Evolutionary conservation across 106 monocot species (phyloP).

Genomic region (Allium fistulosum): DNA sequence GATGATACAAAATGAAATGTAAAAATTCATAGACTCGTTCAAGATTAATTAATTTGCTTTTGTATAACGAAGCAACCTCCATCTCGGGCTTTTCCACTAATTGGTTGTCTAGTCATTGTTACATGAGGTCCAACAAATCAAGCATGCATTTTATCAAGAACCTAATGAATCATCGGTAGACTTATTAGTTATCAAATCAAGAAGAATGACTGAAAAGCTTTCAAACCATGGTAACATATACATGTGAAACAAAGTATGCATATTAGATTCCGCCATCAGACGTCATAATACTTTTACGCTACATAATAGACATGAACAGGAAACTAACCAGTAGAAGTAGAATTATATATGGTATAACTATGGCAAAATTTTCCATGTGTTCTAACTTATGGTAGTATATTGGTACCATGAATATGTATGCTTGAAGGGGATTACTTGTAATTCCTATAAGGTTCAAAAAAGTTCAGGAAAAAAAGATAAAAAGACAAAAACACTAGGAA

Average conservation of each 20-base stretch:
- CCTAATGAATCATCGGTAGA: slow-evolving; percentile 13
- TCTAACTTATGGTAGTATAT: slow-evolving; percentile 96
- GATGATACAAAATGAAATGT: background rate
- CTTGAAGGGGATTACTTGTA: slow-evolving; percentile 84
- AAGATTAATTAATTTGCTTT: background rate
- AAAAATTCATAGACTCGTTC: no score
- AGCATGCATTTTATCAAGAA: slow-evolving; percentile 92
- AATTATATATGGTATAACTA: background rate
- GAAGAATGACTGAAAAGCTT: background rate
- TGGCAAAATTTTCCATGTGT: slow-evolving; percentile 64
- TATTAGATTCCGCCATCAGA: no score
- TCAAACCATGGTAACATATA: no score
- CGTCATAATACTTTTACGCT: no score
- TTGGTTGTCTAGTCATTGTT: slow-evolving; percentile 82
- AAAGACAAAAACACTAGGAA: background rate
- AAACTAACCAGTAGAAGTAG: no score
- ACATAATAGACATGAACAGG: no score
- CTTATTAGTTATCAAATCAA: background rate
- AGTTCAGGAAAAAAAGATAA: background rate
- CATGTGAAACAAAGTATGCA: no score
- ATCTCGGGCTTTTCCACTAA: slow-evolving; percentile 81
- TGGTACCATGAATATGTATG: slow-evolving; percentile 97
- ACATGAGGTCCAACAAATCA: slow-evolving; percentile 76
- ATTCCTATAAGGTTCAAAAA: slow-evolving; percentile 42
- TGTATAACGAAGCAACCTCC: slow-evolving; percentile 41